phyloP scores from a whole-genome alignment of 345 rosid genomes.

The Eucalyptus pumila region DNA sequence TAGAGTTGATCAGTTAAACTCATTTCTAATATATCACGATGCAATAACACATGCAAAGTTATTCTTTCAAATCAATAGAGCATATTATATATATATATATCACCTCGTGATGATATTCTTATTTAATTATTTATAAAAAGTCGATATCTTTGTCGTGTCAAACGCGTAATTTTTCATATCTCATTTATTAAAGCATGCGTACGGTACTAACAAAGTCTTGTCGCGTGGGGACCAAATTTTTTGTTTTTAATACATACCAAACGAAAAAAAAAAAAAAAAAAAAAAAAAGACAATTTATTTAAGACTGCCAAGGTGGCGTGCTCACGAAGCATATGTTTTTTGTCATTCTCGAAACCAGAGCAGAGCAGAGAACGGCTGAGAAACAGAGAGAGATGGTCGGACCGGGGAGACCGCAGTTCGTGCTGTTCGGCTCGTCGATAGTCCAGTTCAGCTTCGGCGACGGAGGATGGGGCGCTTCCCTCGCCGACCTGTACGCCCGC shows the following conservation, averaged over 20 bases:
- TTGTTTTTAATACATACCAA: neutral
- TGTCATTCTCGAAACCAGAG: neutral
- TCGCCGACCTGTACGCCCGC: slow-evolving; percentile 70
- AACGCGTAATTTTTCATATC: neutral
- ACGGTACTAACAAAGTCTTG: neutral
- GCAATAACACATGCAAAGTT: neutral
- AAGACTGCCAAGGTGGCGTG: neutral
- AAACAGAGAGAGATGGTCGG: slow-evolving; percentile 50
- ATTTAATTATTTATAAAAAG: neutral
- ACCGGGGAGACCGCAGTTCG: slow-evolving; percentile 70
- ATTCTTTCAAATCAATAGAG: accelerated
- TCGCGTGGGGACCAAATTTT: neutral
- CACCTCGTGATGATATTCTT: neutral
- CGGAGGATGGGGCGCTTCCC: slow-evolving; percentile 81
- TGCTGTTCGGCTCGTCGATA: slow-evolving; percentile 91
- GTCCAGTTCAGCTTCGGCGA: slow-evolving; percentile 58
- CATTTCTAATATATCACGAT: accelerated
- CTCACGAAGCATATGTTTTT: neutral
- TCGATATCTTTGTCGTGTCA: neutral
- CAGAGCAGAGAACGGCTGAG: neutral
- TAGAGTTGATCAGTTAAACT: neutral
- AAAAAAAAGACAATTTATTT: neutral
- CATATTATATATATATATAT: too few species aligned
- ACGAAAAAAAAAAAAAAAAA: too few species aligned
- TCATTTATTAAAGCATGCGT: too few species aligned